Percentiles rank a stretch among this genome's conserved stretches.
These are phyloP conservation scores for Colletotrichum tabaci DNA, from an alignment of 2,329 filamentous ascomycete species.

Conservation along the genomic window DNA sequence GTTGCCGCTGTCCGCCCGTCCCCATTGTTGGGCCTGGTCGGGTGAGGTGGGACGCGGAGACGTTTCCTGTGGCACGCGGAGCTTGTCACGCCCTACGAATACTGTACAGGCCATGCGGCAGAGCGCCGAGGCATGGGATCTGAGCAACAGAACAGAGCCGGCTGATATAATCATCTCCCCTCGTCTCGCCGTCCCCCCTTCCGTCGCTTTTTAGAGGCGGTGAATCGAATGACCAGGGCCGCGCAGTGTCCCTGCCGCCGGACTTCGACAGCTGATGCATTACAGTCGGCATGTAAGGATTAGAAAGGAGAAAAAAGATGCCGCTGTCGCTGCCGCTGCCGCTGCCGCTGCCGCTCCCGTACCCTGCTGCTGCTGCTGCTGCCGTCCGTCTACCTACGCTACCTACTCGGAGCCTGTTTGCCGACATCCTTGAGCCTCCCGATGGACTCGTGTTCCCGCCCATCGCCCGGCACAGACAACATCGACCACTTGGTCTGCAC, in stretches of 20 bases:
- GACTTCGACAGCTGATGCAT: conserved; percentile 28
- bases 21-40: conserved; percentile 14
- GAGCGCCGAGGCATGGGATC: conserved; percentile 38
- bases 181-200: conserved; percentile 5
- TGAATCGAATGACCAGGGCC: conserved; percentile 34
- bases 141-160: conserved; percentile 25
- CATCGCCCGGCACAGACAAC: conserved; percentile 3
- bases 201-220: conserved; percentile 33
- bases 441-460: conserved; percentile 6
- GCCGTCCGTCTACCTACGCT: neutral
- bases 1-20: conserved; percentile 6
- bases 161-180: conserved; percentile 24
- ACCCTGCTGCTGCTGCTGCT: conserved; percentile 14
- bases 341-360: conserved; percentile 2
- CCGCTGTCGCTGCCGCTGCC: neutral
- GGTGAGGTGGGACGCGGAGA: conserved; percentile 32
- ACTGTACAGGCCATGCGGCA: conserved; percentile 21
- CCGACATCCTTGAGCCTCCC: conserved; percentile 6
- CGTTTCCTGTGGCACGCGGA: conserved; percentile 41
- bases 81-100: conserved; percentile 35
- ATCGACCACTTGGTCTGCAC: neutral
- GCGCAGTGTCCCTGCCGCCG: conserved; percentile 24
- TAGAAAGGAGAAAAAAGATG: neutral
- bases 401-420: conserved; percentile 14
- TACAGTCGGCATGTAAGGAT: conserved; percentile 8